Evolutionary conservation across 345 rosid genomes (phyloP), one percentile per base, ranked within the genome.

Genomic region (Eucalyptus guilfoylei): DNA sequence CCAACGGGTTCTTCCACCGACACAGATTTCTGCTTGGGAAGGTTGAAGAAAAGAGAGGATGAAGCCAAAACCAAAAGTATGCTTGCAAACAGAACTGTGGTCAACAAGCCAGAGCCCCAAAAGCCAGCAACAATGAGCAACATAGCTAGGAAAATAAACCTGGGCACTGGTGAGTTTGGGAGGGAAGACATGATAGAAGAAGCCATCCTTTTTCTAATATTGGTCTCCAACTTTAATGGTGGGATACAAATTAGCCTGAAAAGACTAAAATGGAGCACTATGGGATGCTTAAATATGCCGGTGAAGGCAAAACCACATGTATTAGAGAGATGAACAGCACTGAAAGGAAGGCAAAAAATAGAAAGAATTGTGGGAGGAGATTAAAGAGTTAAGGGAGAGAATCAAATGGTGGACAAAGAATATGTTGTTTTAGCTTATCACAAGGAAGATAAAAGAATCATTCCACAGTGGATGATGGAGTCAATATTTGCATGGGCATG

Each of bases 231-330:
- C 76, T 85, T 88, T 80, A 87, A 89, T 5, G 52, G 58, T 28
- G n/a, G 34, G 49, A 24, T 64, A 60, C 58, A 83, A 83, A 80
- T 14, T 6, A 86, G 30, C 86, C 23, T 72, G 72, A 48, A 49
- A 50, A 76, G 40, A 49, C 50, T 12, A 48, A 52, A 32, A 60
- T 86, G 94, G 94, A 90, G 91, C 83, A 91, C 90, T 58, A 44
- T 44, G 67, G 80, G 50, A 48, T 40, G 19, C 52, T 26, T 49
- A 62, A 87, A 37, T 87, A 49, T 16, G 7, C 49, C 88, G 26
- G n/a, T 11, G 28, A 69, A 69, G 37, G 88, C 60, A 32, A 67
- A 87, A 40, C 14, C 72, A 34, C 32, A 37, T 30, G 32, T 54
- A 58, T 60, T 44, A 58, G 50, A 40, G 88, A 87, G 49, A 42